Percentiles rank a stretch among this genome's conserved stretches.
Conservation (phyloP, 495 filamentous ascomycete genomes). For the Neurospora tetrasperma region DNA sequence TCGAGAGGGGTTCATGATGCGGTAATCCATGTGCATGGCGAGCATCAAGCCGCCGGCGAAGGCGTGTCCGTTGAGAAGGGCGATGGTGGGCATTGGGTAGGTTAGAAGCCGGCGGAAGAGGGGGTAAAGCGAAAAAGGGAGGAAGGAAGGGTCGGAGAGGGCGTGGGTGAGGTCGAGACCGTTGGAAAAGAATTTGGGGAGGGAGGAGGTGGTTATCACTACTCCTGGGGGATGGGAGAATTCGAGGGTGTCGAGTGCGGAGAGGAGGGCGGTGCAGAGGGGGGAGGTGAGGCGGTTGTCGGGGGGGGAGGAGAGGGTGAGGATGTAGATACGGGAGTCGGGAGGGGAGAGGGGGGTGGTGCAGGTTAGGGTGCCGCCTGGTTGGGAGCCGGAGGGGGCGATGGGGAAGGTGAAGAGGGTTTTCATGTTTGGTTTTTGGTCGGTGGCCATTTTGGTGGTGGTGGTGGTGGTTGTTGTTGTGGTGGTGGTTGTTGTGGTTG, state of each 20-base stretch:
- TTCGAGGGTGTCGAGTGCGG: conserved; percentile 65
- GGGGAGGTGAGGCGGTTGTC: conserved; percentile 66
- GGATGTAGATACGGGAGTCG: conserved; percentile 46
- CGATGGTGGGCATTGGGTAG: conserved; percentile 76
- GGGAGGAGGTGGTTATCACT: conserved; percentile 60
- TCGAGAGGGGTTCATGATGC: conserved; percentile 54
- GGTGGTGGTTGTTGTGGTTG: not conserved
- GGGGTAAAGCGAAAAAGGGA: conserved; percentile 45
- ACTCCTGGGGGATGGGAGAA: conserved; percentile 57
- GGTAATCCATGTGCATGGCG: conserved; percentile 78
- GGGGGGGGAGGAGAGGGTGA: conserved; percentile 54
- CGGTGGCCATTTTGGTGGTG: conserved; percentile 4
- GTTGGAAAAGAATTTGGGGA: conserved; percentile 75
- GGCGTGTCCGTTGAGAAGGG: conserved; percentile 68
- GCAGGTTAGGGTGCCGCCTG: conserved; percentile 44
- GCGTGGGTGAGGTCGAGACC: conserved; percentile 60
- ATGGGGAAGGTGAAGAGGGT: conserved; percentile 36
- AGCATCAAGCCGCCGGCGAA: conserved; percentile 75
- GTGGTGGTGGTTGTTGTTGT: not conserved
- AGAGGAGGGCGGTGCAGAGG: conserved; percentile 53
- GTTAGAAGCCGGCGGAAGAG: conserved; percentile 52
- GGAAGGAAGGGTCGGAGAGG: conserved; percentile 37
- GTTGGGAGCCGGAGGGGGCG: conserved; percentile 18
- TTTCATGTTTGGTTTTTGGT: not conserved
- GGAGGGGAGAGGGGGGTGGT: conserved; percentile 35